These are phyloP conservation scores for Beauveria australis DNA, from an alignment of 2,329 filamentous ascomycete genomes.

Conservation along the genomic window DNA sequence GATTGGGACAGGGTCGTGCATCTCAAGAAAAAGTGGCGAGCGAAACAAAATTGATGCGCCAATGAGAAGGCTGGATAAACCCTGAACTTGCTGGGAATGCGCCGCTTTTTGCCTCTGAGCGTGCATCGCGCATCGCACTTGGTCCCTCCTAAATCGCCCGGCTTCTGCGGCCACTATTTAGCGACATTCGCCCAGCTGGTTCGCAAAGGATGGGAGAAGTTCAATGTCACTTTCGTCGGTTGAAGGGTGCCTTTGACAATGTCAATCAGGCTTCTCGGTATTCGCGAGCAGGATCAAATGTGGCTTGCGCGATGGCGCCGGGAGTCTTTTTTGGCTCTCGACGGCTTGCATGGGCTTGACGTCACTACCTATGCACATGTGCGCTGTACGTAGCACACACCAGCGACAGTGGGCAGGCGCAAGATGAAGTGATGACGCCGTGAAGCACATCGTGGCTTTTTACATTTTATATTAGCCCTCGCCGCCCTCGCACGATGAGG, in stretches of 20 bases:
- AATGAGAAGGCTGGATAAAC: neutral
- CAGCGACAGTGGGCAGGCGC: neutral
- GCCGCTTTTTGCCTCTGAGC: neutral
- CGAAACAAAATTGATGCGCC: neutral
- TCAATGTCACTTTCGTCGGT: neutral
- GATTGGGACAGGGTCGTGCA: neutral
- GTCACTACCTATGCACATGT: neutral
- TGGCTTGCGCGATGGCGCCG: neutral
- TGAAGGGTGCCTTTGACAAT: neutral
- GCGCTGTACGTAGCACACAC: neutral
- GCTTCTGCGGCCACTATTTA: neutral
- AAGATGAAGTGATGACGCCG: neutral
- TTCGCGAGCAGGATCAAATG: neutral
- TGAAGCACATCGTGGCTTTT: neutral
- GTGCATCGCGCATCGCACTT: neutral
- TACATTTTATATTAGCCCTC: neutral
- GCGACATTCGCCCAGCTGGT: neutral
- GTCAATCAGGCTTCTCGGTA: conserved; percentile 1
- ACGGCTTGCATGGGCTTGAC: neutral
- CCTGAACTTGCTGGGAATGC: neutral
- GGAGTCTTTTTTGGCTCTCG: neutral
- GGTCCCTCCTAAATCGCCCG: neutral
- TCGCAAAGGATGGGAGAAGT: neutral
- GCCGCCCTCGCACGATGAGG: neutral
- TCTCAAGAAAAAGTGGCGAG: neutral